A percentile compares a stretch with the other conserved stretches of the same genome.
phyloP scores from a whole-genome alignment of 2,329 filamentous ascomycete species.

The Alternaria arbusti region DNA sequence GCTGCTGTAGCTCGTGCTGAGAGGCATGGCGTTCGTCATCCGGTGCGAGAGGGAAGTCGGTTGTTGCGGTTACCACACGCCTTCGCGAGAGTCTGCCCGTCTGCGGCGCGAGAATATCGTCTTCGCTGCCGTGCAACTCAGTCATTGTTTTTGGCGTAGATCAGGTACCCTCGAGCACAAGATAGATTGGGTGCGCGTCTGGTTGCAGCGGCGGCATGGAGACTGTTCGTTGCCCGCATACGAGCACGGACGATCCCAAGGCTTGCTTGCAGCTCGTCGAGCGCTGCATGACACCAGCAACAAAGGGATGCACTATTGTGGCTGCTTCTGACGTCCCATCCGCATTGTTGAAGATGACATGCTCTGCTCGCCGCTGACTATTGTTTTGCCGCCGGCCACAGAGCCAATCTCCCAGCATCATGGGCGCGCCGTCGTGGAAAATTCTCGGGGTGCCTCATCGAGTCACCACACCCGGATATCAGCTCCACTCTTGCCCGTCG shows the following conservation, averaged over 20 bases:
- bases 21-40: constrained; percentile 4
- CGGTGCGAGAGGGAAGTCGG: not conserved
- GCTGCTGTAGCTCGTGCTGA: constrained; percentile 3
- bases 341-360: constrained; percentile 7
- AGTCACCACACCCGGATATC: constrained; percentile 37
- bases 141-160: constrained; percentile 6
- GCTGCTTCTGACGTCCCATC: constrained; percentile 14
- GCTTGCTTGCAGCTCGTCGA: constrained; percentile 7
- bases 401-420: constrained; percentile 19
- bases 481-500: constrained; percentile 30
- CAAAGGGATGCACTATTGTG: constrained; percentile 15
- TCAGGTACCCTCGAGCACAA: constrained; percentile 7
- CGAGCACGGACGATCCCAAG: constrained; percentile 20
- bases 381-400: constrained; percentile 23
- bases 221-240: not conserved
- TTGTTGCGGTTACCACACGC: not conserved
- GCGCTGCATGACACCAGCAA: constrained; percentile 22
- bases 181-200: not conserved
- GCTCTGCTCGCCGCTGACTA: constrained; percentile 18
- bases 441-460: constrained; percentile 32
- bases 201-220: not conserved
- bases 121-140: constrained; percentile 13
- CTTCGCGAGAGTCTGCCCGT: constrained; percentile 3
- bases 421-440: constrained; percentile 25
- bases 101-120: not conserved